Evolutionary conservation across 192 early-diverging fungal species (phyloP).

Genomic region (Entomortierella beljakovae): DNA sequence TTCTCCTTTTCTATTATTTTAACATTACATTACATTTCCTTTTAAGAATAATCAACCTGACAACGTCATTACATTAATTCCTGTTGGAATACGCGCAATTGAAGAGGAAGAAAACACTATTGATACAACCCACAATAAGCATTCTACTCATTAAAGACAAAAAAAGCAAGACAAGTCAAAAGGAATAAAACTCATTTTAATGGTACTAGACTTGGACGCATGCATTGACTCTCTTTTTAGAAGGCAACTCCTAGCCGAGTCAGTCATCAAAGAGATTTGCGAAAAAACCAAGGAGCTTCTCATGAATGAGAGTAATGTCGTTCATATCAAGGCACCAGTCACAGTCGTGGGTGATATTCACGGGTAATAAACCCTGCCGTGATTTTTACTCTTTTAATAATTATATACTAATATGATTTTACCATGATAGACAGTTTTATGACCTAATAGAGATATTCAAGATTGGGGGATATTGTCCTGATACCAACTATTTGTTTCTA

Average conservation of each 20-base stretch:
- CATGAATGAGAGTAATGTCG: conserved; percentile 87
- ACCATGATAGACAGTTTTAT: conserved; percentile 77
- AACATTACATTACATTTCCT: too few species aligned
- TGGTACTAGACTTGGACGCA: conserved; percentile 83
- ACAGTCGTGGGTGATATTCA: conserved; percentile 95
- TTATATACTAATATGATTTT: background rate
- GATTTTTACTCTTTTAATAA: background rate
- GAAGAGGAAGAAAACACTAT: too few species aligned
- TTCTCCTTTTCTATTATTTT: too few species aligned
- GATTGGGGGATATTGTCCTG: conserved; percentile 83
- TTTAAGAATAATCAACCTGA: too few species aligned
- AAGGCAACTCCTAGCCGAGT: conserved; percentile 80
- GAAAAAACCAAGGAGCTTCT: conserved; percentile 83
- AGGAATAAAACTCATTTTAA: conserved; percentile 25
- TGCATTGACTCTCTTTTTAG: conserved; percentile 83
- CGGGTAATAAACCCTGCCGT: conserved; percentile 62
- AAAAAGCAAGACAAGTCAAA: background rate
- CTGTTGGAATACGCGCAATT: too few species aligned
- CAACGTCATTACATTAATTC: too few species aligned
- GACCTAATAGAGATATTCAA: conserved; percentile 90
- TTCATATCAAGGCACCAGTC: conserved; percentile 84
- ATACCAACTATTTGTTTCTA: conserved; percentile 90
- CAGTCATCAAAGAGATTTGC: conserved; percentile 84
- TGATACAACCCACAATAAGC: too few species aligned
- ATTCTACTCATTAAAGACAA: background rate